These are phyloP conservation scores for Ziziphus jujuba DNA, from an alignment of 306 rosid genomes.

Conservation along the genomic window DNA sequence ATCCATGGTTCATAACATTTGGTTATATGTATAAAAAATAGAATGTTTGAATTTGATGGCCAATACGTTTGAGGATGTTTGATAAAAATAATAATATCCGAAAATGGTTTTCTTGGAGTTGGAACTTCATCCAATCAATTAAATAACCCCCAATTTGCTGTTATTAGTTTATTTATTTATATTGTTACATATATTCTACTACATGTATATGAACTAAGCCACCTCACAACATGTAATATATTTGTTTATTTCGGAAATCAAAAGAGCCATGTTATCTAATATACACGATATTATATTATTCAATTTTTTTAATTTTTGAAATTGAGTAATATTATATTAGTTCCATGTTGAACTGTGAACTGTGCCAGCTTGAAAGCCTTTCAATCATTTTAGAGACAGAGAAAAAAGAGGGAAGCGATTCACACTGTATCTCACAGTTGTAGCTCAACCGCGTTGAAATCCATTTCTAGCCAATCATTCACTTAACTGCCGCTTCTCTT, in stretches of 20 bases:
- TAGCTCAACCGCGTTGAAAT: too few species aligned
- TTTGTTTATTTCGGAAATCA: not conserved
- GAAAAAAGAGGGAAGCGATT: not conserved
- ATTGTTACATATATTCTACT: not conserved
- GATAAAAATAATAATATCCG: conserved; percentile 1
- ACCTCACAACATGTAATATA: conserved; percentile 11
- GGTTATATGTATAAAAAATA: too few species aligned
- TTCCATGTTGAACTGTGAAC: conserved; percentile 6
- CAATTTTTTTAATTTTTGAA: too few species aligned
- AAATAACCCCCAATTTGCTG: not conserved
- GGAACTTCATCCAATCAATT: conserved; percentile 1
- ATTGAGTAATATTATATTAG: not conserved
- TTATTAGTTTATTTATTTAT: too few species aligned
- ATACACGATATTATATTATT: not conserved
- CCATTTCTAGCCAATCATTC: too few species aligned
- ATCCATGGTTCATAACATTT: too few species aligned
- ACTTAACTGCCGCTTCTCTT: too few species aligned
- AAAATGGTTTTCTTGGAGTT: not conserved
- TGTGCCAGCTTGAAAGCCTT: conserved; percentile 17
- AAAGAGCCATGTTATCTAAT: conserved; percentile 10
- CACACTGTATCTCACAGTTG: conserved; percentile 1
- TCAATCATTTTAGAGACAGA: not conserved
- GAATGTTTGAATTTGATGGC: not conserved
- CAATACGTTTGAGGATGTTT: conserved; percentile 7
- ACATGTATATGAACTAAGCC: not conserved